phyloP scores from a whole-genome alignment of 2,329 filamentous ascomycete species.

The Cladophialophora exuberans region DNA sequence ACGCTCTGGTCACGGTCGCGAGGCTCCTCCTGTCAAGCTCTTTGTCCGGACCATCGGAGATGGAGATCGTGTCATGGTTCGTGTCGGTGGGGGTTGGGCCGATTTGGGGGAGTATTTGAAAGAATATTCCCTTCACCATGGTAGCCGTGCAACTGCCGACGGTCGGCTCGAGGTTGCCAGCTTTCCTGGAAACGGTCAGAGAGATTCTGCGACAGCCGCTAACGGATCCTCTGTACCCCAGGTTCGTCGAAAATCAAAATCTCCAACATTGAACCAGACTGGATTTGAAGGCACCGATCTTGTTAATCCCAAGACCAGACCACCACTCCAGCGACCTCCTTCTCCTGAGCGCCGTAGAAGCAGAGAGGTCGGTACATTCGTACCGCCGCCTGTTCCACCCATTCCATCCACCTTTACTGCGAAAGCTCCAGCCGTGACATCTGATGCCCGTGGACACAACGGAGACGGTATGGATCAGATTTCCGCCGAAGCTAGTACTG shows the following conservation, averaged over 20 bases:
- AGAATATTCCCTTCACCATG: conserved; percentile 91
- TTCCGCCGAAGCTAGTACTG: neutral
- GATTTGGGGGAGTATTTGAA: conserved; percentile 93
- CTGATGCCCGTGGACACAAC: conserved; percentile 9
- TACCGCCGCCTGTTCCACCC: conserved; percentile 30
- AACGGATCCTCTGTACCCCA: conserved; percentile 4
- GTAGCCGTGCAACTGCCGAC: conserved; percentile 61
- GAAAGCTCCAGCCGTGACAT: conserved; percentile 16
- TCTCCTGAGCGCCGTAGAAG: conserved; percentile 17
- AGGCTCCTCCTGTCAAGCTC: conserved; percentile 77
- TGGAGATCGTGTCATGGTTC: conserved; percentile 94
- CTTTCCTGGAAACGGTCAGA: conserved; percentile 38
- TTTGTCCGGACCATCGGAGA: conserved; percentile 93
- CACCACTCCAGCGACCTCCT: conserved; percentile 3
- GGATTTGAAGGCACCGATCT: conserved; percentile 14
- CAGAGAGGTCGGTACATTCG: conserved; percentile 11
- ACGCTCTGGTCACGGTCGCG: conserved; percentile 65
- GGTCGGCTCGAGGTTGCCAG: conserved; percentile 60
- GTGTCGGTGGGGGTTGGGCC: conserved; percentile 97
- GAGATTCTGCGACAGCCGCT: conserved; percentile 8
- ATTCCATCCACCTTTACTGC: conserved; percentile 26
- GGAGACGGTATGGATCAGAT: conserved; percentile 2
- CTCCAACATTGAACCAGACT: conserved; percentile 15
- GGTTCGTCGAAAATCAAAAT: conserved; percentile 18
- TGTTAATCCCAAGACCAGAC: conserved; percentile 11